Percentiles rank a stretch among this genome's conserved stretches.
phyloP scores from a whole-genome alignment of 2,329 filamentous ascomycete genomes.

The Fusarium temperatum region DNA sequence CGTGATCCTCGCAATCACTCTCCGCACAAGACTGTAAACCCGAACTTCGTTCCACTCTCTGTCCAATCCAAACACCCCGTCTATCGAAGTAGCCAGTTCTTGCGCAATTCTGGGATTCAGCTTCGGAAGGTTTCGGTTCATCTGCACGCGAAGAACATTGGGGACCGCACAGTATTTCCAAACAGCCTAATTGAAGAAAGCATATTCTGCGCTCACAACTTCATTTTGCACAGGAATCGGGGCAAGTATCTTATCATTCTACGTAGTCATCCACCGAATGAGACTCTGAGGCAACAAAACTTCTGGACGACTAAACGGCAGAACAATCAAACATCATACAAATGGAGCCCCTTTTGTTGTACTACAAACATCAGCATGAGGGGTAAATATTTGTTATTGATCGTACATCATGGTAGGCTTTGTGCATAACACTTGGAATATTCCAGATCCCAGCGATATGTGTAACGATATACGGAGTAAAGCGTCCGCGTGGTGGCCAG shows the following conservation, averaged over 20 bases:
- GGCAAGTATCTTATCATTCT: not conserved
- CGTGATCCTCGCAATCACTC: not conserved
- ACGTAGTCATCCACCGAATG: not conserved
- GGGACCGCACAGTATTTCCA: not conserved
- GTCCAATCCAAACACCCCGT: rapidly evolving
- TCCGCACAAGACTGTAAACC: not conserved
- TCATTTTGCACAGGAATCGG: not conserved
- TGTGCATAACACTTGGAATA: rapidly evolving
- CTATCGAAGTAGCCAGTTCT: not conserved
- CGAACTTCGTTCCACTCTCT: not conserved
- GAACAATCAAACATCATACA: not conserved
- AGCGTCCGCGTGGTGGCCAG: not conserved
- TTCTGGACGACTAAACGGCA: not conserved
- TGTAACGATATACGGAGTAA: not conserved
- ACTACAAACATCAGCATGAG: not conserved
- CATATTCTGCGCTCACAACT: not conserved
- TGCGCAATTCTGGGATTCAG: rapidly evolving
- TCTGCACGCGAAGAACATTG: not conserved
- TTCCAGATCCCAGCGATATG: not conserved
- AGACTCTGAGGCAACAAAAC: not conserved
- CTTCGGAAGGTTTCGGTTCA: rapidly evolving
- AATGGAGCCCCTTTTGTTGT: not conserved
- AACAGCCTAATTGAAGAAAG: rapidly evolving
- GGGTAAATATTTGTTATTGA: rapidly evolving
- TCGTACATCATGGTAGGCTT: rapidly evolving